These are phyloP conservation scores for Fomitopsis pinicola DNA, from an alignment of 1,284 basidiomycete genomes.

Conservation along the genomic window DNA sequence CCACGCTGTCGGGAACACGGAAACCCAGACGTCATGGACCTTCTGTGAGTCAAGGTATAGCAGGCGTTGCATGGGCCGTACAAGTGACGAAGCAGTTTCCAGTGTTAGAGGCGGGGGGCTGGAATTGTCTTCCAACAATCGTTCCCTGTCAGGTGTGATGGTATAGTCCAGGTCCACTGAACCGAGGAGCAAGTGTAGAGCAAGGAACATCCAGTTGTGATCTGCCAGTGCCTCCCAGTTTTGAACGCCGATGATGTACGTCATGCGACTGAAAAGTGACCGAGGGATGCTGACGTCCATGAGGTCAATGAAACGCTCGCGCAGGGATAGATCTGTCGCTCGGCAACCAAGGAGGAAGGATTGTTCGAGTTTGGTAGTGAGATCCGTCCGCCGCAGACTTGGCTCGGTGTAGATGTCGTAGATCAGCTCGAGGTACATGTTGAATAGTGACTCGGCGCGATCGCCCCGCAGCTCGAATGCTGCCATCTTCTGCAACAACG, in stretches of 20 bases:
- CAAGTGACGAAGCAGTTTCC: slow-evolving; percentile 54
- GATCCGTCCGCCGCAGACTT: slow-evolving; percentile 82
- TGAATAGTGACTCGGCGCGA: slow-evolving; percentile 72
- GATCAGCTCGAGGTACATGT: slow-evolving; percentile 86
- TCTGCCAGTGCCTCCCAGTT: slow-evolving; percentile 95
- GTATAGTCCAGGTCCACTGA: slow-evolving; percentile 67
- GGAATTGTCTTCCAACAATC: slow-evolving; percentile 27
- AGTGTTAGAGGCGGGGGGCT: slow-evolving; percentile 34
- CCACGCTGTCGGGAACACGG: slow-evolving; percentile 90
- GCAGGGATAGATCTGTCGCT: slow-evolving; percentile 74
- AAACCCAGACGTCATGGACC: slow-evolving; percentile 88
- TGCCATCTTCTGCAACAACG: slow-evolving; percentile 87
- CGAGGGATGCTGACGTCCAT: slow-evolving; percentile 88
- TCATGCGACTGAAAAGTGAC: slow-evolving; percentile 77
- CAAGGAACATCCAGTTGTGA: slow-evolving; percentile 94
- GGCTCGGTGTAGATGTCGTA: slow-evolving; percentile 94
- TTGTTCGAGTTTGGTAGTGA: slow-evolving; percentile 91
- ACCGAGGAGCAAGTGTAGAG: slow-evolving; percentile 86
- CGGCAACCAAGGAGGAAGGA: slow-evolving; percentile 94
- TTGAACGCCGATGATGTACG: slow-evolving; percentile 91
- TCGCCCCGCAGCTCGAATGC: slow-evolving; percentile 81
- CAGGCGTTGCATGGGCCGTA: slow-evolving; percentile 80
- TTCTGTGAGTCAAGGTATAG: slow-evolving; percentile 77
- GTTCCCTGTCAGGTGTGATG: slow-evolving; percentile 31
- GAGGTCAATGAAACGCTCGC: slow-evolving; percentile 88